A percentile compares a stretch with the other conserved stretches of the same genome.
These are phyloP conservation scores for Hymenoscyphus fructigenus DNA, from an alignment of 2,329 filamentous ascomycete species.

Conservation along the genomic window DNA sequence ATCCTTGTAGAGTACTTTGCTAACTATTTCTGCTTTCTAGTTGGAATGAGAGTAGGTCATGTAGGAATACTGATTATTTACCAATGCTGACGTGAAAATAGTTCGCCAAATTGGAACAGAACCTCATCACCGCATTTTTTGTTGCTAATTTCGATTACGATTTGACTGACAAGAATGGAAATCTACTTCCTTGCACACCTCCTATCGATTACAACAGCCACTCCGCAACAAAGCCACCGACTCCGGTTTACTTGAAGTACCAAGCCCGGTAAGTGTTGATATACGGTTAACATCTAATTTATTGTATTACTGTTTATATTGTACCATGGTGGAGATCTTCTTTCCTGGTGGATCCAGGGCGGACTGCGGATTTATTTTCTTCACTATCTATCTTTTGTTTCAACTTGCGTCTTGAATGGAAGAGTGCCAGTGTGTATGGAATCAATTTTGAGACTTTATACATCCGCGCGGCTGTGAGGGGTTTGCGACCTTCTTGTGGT, in stretches of 20 bases:
- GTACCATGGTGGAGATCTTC: neutral
- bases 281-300: neutral
- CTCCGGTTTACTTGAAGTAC: conserved; percentile 40
- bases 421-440: too few relatives aligned
- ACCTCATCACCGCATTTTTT: conserved; percentile 50
- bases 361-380: neutral
- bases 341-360: neutral
- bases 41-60: conserved; percentile 30
- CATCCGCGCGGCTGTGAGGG: too few relatives aligned
- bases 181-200: conserved; percentile 34
- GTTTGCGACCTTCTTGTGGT: too few relatives aligned
- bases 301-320: neutral
- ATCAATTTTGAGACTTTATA: too few relatives aligned
- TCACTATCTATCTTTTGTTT: neutral
- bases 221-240: conserved; percentile 42
- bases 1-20: neutral
- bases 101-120: conserved; percentile 55
- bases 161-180: conserved; percentile 43
- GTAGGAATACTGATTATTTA: neutral
- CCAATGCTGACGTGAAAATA: conserved; percentile 13
- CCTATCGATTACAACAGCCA: conserved; percentile 39
- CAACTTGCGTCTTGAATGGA: too few relatives aligned
- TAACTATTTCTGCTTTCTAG: conserved; percentile 26
- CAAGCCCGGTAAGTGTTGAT: conserved; percentile 8
- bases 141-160: conserved; percentile 49